Evolutionary conservation across 108 stramenopile genomes (phyloP).

Genomic region (Skeletonema costatum): DNA sequence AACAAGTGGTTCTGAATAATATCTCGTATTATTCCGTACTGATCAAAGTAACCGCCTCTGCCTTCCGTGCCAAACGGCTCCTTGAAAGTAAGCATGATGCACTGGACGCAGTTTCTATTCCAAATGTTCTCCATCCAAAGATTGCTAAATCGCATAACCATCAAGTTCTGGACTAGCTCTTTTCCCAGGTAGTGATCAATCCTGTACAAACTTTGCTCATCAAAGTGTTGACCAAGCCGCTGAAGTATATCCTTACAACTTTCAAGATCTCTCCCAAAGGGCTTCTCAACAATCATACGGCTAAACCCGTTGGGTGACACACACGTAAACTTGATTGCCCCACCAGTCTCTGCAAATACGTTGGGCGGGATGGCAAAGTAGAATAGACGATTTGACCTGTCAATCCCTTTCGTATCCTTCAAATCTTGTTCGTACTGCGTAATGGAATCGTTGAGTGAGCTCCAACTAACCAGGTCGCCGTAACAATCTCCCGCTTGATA

Average conservation of each 20-base stretch:
- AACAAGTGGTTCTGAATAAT: slow-evolving; percentile 95
- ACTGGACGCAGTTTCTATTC: slow-evolving; percentile 73
- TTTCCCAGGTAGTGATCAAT: slow-evolving; percentile 99
- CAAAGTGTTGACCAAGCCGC: slow-evolving; percentile 62
- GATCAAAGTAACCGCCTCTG: slow-evolving; percentile 96
- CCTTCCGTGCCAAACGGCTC: slow-evolving; percentile 91
- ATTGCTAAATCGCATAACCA: slow-evolving; percentile 92
- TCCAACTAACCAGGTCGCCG: slow-evolving; percentile 82
- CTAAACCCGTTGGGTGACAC: slow-evolving; percentile 86
- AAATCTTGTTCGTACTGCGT: slow-evolving; percentile 18
- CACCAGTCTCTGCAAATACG: slow-evolving; percentile 89
- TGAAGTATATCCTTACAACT: slow-evolving; percentile 63
- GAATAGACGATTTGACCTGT: slow-evolving; percentile 77
- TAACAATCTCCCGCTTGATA: slow-evolving; percentile 85
- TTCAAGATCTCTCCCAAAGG: slow-evolving; percentile 95
- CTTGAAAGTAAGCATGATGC: slow-evolving; percentile 85
- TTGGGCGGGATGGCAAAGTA: slow-evolving; percentile 98
- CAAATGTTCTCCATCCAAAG: slow-evolving; percentile 90
- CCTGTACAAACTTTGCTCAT: slow-evolving; percentile 91
- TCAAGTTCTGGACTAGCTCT: slow-evolving; percentile 98
- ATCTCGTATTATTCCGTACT: slow-evolving; percentile 95
- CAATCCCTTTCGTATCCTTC: slow-evolving; percentile 6
- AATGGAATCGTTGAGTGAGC: slow-evolving; percentile 51
- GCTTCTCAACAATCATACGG: slow-evolving; percentile 97
- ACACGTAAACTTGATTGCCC: slow-evolving; percentile 71